A percentile compares a stretch with the other conserved stretches of the same genome.
phyloP scores from a whole-genome alignment of 1,139 yeast genomes.

The Pneumocystis oryctolagi region DNA sequence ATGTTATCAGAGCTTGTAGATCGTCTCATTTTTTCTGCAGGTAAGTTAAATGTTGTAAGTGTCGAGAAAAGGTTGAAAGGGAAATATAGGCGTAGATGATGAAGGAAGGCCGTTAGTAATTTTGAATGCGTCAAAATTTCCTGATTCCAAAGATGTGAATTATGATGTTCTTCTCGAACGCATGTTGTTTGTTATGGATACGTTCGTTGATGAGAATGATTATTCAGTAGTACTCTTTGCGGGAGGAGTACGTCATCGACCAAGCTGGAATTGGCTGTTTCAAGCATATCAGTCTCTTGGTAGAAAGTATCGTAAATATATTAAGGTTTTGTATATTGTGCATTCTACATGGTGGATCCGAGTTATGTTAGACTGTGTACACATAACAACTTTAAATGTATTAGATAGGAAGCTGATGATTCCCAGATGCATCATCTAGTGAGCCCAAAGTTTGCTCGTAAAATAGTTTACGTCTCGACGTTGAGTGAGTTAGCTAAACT shows the following conservation, averaged over 20 bases:
- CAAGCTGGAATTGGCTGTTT: constrained; percentile 63
- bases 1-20: not conserved
- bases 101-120: constrained; percentile 10
- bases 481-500: constrained; percentile 47
- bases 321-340: constrained; percentile 57
- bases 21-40: not conserved
- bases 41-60: not conserved
- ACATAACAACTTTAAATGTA: constrained; percentile 34
- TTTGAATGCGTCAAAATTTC: constrained; percentile 15
- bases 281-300: constrained; percentile 59
- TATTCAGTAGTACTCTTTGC: constrained; percentile 61
- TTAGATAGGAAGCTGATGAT: constrained; percentile 19
- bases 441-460: constrained; percentile 5
- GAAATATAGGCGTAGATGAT: not conserved
- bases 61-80: not conserved
- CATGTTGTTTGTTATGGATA: constrained; percentile 13
- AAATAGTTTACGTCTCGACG: constrained; percentile 29
- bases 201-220: constrained; percentile 25
- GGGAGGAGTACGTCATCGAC: constrained; percentile 47
- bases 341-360: constrained; percentile 88
- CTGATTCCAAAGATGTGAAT: constrained; percentile 13
- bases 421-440: constrained; percentile 23
- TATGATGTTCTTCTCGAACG: constrained; percentile 14
- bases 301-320: constrained; percentile 37
- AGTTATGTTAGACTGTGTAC: constrained; percentile 58